Percentiles rank a stretch among this genome's conserved stretches.
phyloP scores from a whole-genome alignment of 1,284 basidiomycete genomes.

The Apiotrichum akiyoshidainum region DNA sequence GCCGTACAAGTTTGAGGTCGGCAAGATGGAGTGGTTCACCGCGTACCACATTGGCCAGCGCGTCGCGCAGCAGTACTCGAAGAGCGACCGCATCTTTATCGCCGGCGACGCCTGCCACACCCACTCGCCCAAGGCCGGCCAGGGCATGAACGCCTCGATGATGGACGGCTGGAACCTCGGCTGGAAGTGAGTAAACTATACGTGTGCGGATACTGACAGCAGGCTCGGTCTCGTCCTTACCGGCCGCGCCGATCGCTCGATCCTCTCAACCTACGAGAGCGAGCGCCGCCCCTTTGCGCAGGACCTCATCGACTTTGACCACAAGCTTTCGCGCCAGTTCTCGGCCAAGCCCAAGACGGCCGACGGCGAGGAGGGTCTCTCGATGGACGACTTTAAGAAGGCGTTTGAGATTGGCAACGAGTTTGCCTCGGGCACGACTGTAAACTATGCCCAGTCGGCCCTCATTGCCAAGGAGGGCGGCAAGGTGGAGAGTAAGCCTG shows the following conservation, averaged over 20 bases:
- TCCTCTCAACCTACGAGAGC: conserved; percentile 60
- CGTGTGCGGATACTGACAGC: too few relatives aligned
- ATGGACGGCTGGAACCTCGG: conserved; percentile 45
- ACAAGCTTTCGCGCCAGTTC: conserved; percentile 68
- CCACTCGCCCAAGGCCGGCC: conserved; percentile 39
- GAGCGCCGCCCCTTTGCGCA: conserved; percentile 40
- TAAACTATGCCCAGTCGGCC: conserved; percentile 32
- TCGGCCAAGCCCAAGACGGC: conserved; percentile 59
- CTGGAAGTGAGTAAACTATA: conserved; percentile 48
- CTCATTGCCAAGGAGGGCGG: conserved; percentile 10
- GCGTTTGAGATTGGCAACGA: conserved; percentile 13
- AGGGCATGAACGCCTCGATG: conserved; percentile 43
- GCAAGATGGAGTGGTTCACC: conserved; percentile 40
- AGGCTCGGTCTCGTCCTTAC: conserved; percentile 50
- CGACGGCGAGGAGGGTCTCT: conserved; percentile 52
- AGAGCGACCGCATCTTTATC: conserved; percentile 34
- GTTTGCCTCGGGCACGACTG: conserved; percentile 40
- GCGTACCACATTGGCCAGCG: conserved; percentile 44
- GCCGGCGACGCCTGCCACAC: conserved; percentile 43
- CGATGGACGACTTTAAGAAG: conserved; percentile 46
- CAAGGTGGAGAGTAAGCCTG: conserved; percentile 2
- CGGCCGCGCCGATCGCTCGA: conserved; percentile 62
- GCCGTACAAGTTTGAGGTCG: conserved; percentile 38
- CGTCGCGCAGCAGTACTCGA: conserved; percentile 16
- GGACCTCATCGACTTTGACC: conserved; percentile 76